Conservation (phyloP, 176 grass and related monocot species). For the Echinochloa phyllopogon region DNA sequence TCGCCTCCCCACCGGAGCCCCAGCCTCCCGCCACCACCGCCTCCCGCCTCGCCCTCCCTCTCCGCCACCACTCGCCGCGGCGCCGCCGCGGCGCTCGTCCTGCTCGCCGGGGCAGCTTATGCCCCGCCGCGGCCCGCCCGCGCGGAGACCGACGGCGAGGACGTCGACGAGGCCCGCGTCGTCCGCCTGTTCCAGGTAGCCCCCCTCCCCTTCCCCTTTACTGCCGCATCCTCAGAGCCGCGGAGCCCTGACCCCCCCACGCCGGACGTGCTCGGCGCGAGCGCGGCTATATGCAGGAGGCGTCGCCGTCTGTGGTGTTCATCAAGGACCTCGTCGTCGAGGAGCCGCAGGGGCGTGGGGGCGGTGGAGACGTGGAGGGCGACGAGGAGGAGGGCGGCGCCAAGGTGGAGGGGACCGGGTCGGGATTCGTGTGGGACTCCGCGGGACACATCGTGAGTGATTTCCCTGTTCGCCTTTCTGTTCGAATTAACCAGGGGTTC, state of each 20-base stretch:
- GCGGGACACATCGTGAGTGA: conserved; percentile 74
- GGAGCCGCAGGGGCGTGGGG: conserved; percentile 2
- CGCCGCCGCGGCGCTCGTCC: conserved; percentile 28
- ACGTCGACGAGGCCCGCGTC: conserved; percentile 53
- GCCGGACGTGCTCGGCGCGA: background rate
- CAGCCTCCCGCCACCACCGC: background rate
- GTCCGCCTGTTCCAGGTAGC: conserved; percentile 54
- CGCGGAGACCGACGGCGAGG: conserved; percentile 34
- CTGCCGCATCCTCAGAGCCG: too few relatives aligned
- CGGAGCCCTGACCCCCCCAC: background rate
- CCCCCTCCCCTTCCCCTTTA: rapidly evolving
- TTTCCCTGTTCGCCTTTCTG: background rate
- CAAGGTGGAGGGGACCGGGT: conserved; percentile 82
- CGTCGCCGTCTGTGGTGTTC: conserved; percentile 89
- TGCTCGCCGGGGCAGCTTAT: conserved; percentile 13
- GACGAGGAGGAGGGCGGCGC: conserved; percentile 41
- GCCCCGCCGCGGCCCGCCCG: conserved; percentile 10
- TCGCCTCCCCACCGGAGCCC: conserved; percentile 11
- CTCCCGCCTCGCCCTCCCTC: background rate
- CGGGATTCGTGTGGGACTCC: conserved; percentile 81
- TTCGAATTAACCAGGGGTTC: background rate
- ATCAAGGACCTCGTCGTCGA: conserved; percentile 68
- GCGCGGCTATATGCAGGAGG: conserved; percentile 45
- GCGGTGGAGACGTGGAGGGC: background rate
- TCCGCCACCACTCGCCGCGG: conserved; percentile 14